Base-by-base conservation (phyloP, 2,329 filamentous ascomycete species). In the Helminthosporium solani region DNA sequence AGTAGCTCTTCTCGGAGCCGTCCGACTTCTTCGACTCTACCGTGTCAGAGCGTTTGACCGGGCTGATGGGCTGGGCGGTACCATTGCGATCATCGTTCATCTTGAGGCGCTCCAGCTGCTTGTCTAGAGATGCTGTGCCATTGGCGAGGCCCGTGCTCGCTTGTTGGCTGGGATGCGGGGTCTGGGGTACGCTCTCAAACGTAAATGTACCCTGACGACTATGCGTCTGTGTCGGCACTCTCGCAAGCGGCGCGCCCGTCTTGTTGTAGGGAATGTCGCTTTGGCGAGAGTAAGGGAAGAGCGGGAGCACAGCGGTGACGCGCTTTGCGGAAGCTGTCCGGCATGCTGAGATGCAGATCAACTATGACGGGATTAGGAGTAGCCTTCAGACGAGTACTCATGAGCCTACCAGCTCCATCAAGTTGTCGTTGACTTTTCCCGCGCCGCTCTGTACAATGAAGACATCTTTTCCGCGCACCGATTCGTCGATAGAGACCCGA, bases 341-440 rank as follows among this genome's bases (percentile, higher is more conserved):
- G 83, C 94, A 97, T 51, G 94, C 94, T n/a, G 90, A 95, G 61
- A 97, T 92, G 75, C 94, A 96, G 75, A 97, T 96, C 71, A 95
- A 88, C 63, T 66, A 44, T 47, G 45, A 44, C 48, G 54, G 44
- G 47, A 57, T 66, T 54, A 66, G 63, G 37, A 38, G 58, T 42
- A 56, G 43, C 54, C 45, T 49, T 52, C 49, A 57, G 46, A 56
- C 52, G 49, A 51, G 50, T 54, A 47, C 53, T 52, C 49, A 54
- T 54, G 52, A 52, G 60, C 53, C 49, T 55, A 58, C 63, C 50
- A 63, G 63, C 68, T 99, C 94, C 76, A 99, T 87, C 56, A 99
- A 83, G 74, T 95, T 85, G 74, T 99, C 94, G 70, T 99, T 99
- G 74, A 96, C 89, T 63, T 87, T 88, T 54, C 90, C 90, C 59